Evolutionary conservation across 2,329 filamentous ascomycete genomes (phyloP).

Genomic region (Trichoderma breve): DNA sequence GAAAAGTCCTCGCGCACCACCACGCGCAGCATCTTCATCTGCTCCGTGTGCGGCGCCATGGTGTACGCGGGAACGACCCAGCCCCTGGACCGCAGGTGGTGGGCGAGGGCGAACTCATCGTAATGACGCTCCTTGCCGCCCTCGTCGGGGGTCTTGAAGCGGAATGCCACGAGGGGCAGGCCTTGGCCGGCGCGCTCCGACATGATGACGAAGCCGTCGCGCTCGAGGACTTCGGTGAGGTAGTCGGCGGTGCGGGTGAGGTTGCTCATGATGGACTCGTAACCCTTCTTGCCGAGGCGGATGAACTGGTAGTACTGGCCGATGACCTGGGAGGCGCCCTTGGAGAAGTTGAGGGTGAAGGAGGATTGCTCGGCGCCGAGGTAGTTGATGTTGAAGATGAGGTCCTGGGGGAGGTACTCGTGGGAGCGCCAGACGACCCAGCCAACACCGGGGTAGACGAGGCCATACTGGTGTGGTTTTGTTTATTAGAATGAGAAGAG

Average conservation of each 20-base stretch:
- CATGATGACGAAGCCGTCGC: conserved; percentile 84
- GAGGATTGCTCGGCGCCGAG: conserved; percentile 92
- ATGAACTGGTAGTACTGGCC: conserved; percentile 98
- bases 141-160: conserved; percentile 60
- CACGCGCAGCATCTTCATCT: conserved; percentile 86
- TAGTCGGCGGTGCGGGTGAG: conserved; percentile 88
- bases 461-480: conserved; percentile 46
- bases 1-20: conserved; percentile 93
- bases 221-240: conserved; percentile 68
- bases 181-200: conserved; percentile 74
- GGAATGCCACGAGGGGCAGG: conserved; percentile 87
- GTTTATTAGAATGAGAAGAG: not conserved
- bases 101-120: conserved; percentile 77
- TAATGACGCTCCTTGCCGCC: conserved; percentile 53
- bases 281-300: conserved; percentile 87
- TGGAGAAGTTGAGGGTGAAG: conserved; percentile 96
- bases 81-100: conserved; percentile 79
- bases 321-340: conserved; percentile 90
- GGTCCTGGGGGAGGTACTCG: conserved; percentile 81
- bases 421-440: conserved; percentile 89
- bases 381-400: conserved; percentile 99
- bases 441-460: conserved; percentile 86
- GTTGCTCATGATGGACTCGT: conserved; percentile 91
- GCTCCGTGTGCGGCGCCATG: conserved; percentile 84
- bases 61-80: conserved; percentile 97